Evolutionary conservation across 768 basidiomycete genomes (phyloP), one percentile per base, ranked within the genome.

Genomic region (Trametes meyenii): DNA sequence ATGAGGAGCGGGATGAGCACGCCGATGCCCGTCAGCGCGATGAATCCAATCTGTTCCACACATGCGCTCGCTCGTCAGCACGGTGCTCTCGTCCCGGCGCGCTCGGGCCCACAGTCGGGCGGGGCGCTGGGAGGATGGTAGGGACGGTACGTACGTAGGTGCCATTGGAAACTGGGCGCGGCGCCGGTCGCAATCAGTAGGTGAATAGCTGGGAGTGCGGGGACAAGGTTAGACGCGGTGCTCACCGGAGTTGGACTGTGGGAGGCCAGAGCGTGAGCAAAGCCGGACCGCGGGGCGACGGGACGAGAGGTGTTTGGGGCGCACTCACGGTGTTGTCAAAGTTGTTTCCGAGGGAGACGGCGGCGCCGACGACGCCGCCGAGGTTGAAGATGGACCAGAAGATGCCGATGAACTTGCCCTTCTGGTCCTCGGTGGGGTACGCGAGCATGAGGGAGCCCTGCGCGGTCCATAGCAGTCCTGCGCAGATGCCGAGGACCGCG

Each of bases 351-450:
- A 93, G 77, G 14, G 90, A 85, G 35, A 93, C 89, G 10, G 87
- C 77, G 5, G 89, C 83, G 33, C 92, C 91, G 48, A 94, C 85
- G 49, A 94, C 89, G 48, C 86, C 86, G 29, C 90, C 90, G 21
- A 92, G 62, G 67, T 93, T 92, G 77, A 94, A 94, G 62, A 93
- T 89, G 45, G 82, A 75, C 92, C 92, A 94, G 75, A 93, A 94
- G 48, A 91, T 83, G 42, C 82, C 86, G 53, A 94, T 91, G 73
- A 81, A 92, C 35, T 74, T 76, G 16, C 91, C 91, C 72, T 94
- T 94, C 71, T 93, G 84, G 48, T 73, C 69, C 71, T 94, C 91
- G 0, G 89, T 91, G 0, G 91, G 89, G 72, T 94, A 94, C 5
- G 89, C 84, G 73, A 94, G 75, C 86, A 93, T 92, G 61, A 94